Percentiles rank a stretch among this genome's conserved stretches.
These are phyloP conservation scores for Suillus weaverae DNA, from an alignment of 768 basidiomycete genomes.

Conservation along the genomic window DNA sequence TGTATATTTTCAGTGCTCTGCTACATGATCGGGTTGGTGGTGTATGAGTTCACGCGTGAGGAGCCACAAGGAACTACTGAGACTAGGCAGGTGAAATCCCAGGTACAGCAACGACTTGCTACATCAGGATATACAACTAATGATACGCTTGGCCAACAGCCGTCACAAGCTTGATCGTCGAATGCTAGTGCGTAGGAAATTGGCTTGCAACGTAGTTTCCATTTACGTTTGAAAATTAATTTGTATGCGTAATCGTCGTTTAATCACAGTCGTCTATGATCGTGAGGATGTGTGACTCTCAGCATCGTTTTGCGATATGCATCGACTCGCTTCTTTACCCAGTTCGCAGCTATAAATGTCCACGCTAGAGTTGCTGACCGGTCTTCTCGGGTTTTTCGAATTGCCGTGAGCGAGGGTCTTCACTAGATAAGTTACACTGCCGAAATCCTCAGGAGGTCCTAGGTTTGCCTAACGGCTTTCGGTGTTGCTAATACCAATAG, in stretches of 20 bases:
- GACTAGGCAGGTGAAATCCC: neutral
- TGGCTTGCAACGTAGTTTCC: neutral
- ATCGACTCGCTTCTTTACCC: neutral
- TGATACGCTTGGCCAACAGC: neutral
- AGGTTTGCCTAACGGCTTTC: neutral
- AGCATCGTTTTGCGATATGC: too few species aligned
- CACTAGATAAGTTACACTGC: neutral
- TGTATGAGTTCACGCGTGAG: constrained; percentile 14
- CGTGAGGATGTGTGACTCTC: too few species aligned
- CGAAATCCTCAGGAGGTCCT: neutral
- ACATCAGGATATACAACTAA: neutral
- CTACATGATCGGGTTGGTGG: constrained; percentile 29
- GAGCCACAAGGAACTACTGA: neutral
- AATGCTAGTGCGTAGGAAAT: neutral
- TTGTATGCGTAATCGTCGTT: neutral
- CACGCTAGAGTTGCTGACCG: too few species aligned
- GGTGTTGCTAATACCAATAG: neutral
- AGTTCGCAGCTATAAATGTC: too few species aligned
- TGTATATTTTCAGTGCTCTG: constrained; percentile 27
- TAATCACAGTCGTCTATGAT: neutral
- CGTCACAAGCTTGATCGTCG: neutral
- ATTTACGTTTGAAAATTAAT: neutral
- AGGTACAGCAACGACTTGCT: neutral
- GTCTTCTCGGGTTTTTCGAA: neutral
- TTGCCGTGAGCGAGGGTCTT: neutral